Percentiles rank a stretch among this genome's conserved stretches.
Conservation (phyloP, 306 rosid species). For the Rubus parviflorus region DNA sequence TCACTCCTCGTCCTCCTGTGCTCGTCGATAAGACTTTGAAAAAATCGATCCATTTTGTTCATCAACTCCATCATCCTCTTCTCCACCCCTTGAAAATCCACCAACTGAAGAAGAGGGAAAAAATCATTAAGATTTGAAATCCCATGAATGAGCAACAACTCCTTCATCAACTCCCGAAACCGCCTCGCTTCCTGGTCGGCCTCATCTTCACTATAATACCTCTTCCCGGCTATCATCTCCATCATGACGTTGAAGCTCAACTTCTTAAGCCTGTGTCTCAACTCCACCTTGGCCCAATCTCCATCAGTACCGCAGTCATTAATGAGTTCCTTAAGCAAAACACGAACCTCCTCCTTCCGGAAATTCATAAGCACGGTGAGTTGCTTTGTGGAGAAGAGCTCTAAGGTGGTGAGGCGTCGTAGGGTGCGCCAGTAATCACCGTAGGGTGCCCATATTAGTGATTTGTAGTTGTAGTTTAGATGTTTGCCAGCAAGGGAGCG, state of each 20-base stretch:
- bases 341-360: slow-evolving; percentile 14
- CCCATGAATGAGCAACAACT: background rate
- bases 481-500: slow-evolving; percentile 13
- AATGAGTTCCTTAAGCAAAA: slow-evolving; percentile 18
- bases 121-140: slow-evolving; percentile 19
- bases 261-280: slow-evolving; percentile 17
- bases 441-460: slow-evolving; percentile 17
- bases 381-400: slow-evolving; percentile 22
- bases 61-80: slow-evolving; percentile 29
- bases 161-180: slow-evolving; percentile 14
- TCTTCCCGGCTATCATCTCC: slow-evolving; percentile 29
- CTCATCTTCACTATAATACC: slow-evolving; percentile 19
- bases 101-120: slow-evolving; percentile 18
- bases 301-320: background rate
- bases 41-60: slow-evolving; percentile 26
- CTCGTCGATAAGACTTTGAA: slow-evolving; percentile 32
- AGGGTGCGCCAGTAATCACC: slow-evolving; percentile 38
- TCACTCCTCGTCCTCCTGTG: background rate
- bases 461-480: slow-evolving; percentile 28
- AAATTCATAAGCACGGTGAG: background rate
- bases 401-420: slow-evolving; percentile 24
- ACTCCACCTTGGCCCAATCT: slow-evolving; percentile 10
- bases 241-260: slow-evolving; percentile 21
- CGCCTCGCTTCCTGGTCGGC: slow-evolving; percentile 20
- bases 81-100: slow-evolving; percentile 29